Evolutionary conservation across 2,329 filamentous ascomycete genomes (phyloP).

Genomic region (Aspergillus costaricaensis): DNA sequence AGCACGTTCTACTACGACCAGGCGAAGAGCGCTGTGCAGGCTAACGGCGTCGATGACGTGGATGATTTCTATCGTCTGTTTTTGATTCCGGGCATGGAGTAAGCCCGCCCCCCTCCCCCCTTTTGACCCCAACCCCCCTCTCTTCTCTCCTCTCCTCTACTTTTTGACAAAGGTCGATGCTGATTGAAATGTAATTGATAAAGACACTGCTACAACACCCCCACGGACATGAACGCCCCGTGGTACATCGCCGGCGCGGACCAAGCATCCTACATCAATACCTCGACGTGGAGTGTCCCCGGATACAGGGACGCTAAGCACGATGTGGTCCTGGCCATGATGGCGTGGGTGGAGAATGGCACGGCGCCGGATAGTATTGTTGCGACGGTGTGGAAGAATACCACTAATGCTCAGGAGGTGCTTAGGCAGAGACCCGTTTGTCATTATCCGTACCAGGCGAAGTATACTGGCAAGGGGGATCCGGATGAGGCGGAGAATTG

Average conservation of each 20-base stretch:
- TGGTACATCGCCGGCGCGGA: constrained; percentile 2
- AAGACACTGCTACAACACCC: not conserved
- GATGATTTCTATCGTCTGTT: not conserved
- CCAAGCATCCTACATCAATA: not conserved
- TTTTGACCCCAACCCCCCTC: too few species aligned
- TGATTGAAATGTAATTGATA: not conserved
- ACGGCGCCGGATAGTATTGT: not conserved
- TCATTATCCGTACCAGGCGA: not conserved
- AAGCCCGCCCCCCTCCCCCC: too few species aligned
- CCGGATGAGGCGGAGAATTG: not conserved
- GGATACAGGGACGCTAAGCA: not conserved
- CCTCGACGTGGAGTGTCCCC: not conserved
- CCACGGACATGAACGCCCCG: not conserved
- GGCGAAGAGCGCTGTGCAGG: not conserved
- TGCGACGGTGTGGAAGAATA: not conserved
- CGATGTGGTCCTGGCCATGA: not conserved
- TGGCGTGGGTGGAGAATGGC: constrained; percentile 4
- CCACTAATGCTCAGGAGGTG: not conserved
- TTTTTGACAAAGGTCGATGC: too few species aligned
- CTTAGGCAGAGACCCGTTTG: not conserved
- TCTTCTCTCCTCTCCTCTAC: too few species aligned
- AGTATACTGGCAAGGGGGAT: not conserved
- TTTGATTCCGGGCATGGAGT: not conserved
- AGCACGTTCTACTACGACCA: not conserved
- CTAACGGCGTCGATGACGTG: not conserved